A percentile compares a stretch with the other conserved stretches of the same genome.
These are phyloP conservation scores for Exsudoporus frostii DNA, from an alignment of 768 basidiomycete genomes.

Conservation along the genomic window DNA sequence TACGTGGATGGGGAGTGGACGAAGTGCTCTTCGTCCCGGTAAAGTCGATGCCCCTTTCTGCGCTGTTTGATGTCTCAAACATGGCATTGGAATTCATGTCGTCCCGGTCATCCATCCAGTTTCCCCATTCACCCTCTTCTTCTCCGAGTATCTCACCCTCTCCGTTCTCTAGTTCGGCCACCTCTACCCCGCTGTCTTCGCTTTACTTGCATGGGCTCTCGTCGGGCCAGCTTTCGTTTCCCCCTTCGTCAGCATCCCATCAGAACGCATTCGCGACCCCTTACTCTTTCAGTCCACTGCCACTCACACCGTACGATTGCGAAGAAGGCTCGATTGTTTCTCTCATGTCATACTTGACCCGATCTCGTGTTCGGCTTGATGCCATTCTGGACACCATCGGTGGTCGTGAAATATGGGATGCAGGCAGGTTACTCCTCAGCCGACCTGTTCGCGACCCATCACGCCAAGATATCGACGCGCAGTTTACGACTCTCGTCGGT, in stretches of 20 bases:
- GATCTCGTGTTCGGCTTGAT: conserved; percentile 52
- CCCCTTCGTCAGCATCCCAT: conserved; percentile 26
- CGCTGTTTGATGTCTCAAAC: conserved; percentile 22
- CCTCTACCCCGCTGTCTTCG: conserved; percentile 33
- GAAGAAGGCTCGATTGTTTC: conserved; percentile 25
- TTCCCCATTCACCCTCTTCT: conserved; percentile 27
- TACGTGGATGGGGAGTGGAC: conserved; percentile 70
- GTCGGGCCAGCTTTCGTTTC: conserved; percentile 24
- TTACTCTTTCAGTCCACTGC: conserved; percentile 29
- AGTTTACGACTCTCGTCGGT: conserved; percentile 82
- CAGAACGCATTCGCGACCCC: conserved; percentile 24
- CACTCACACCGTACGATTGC: conserved; percentile 29
- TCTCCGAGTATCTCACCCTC: conserved; percentile 33
- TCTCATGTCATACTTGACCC: conserved; percentile 25
- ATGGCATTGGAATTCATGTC: conserved; percentile 16
- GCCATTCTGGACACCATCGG: conserved; percentile 82
- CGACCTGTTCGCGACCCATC: conserved; percentile 26
- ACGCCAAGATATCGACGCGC: conserved; percentile 34
- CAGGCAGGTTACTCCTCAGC: conserved; percentile 58
- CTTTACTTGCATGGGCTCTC: conserved; percentile 24
- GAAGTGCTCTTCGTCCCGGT: conserved; percentile 64
- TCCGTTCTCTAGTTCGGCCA: conserved; percentile 31
- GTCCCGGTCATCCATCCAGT: conserved; percentile 23
- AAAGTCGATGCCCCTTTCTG: conserved; percentile 18
- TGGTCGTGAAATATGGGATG: conserved; percentile 76